phyloP scores from a whole-genome alignment of 345 rosid species.

The Passiflora organensis region DNA sequence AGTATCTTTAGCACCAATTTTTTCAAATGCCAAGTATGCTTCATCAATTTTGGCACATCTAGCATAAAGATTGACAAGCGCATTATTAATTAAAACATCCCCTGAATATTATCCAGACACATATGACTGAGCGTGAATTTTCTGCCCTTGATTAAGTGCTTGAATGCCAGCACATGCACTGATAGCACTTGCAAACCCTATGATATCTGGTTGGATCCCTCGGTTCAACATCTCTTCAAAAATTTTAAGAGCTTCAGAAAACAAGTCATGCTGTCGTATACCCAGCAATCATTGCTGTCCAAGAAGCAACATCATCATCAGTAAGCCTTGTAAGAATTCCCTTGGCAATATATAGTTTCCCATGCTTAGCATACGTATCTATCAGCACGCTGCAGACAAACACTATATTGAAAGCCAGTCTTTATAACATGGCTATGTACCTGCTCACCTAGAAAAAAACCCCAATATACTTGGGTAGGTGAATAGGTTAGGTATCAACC shows the following conservation, averaged over 20 bases:
- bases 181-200: slow-evolving; percentile 77
- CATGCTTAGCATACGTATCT: slow-evolving; percentile 91
- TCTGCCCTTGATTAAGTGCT: slow-evolving; percentile 58
- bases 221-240: slow-evolving; percentile 55
- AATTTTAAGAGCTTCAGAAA: slow-evolving; percentile 56
- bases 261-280: slow-evolving; percentile 61
- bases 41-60: slow-evolving; percentile 65
- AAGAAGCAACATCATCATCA: slow-evolving; percentile 71
- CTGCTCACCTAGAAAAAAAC: slow-evolving; percentile 69
- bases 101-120: slow-evolving; percentile 57
- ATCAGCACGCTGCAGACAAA: slow-evolving; percentile 77
- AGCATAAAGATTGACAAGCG: slow-evolving; percentile 75
- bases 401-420: slow-evolving; percentile 63
- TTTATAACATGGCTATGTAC: slow-evolving; percentile 67
- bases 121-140: slow-evolving; percentile 73
- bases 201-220: slow-evolving; percentile 63
- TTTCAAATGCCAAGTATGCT: slow-evolving; percentile 60
- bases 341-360: slow-evolving; percentile 53
- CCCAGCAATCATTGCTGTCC: slow-evolving; percentile 94
- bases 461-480: slow-evolving; percentile 76
- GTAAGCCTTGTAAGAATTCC: slow-evolving; percentile 56
- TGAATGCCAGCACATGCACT: slow-evolving; percentile 90
- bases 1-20: slow-evolving; percentile 57
- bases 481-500: slow-evolving; percentile 57
- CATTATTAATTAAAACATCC: slow-evolving; percentile 67